Conservation (phyloP, 495 filamentous ascomycete genomes). For the Daldinia loculata region DNA sequence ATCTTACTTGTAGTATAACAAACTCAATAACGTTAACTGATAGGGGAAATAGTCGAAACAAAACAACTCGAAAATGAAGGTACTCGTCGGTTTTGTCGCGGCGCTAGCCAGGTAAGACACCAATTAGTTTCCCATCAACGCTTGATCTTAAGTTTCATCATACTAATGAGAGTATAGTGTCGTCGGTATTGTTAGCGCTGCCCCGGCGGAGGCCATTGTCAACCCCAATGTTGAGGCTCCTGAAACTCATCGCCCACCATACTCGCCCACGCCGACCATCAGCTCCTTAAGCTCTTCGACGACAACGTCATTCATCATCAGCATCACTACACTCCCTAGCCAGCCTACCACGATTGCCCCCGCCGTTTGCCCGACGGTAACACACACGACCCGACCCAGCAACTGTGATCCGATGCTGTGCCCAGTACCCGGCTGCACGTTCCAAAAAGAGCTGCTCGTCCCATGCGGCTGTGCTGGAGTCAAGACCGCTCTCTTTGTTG, state of each 20-base stretch:
- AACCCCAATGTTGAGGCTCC: not conserved
- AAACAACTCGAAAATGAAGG: conserved; percentile 31
- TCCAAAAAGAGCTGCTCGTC: conserved; percentile 43
- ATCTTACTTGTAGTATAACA: not conserved
- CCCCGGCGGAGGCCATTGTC: not conserved
- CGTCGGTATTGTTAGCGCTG: conserved; percentile 11
- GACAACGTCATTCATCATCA: conserved; percentile 38
- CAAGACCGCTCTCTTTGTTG: conserved; percentile 52
- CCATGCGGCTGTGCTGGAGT: conserved; percentile 51
- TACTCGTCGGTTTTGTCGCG: conserved; percentile 19
- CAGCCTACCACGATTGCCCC: conserved; percentile 11
- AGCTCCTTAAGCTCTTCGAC: conserved; percentile 19
- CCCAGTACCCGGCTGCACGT: conserved; percentile 53
- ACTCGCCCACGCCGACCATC: not conserved
- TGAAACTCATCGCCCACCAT: conserved; percentile 9
- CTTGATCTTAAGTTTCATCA: not conserved
- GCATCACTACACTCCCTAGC: conserved; percentile 42
- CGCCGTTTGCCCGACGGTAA: conserved; percentile 51
- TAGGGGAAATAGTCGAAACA: conserved; percentile 4
- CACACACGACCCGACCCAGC: conserved; percentile 50
- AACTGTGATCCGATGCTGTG: conserved; percentile 52
- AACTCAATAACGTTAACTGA: conserved; percentile 8
- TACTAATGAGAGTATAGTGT: conserved; percentile 15
- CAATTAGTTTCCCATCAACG: not conserved
- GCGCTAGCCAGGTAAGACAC: conserved; percentile 38